These are phyloP conservation scores for Nitzschia sp. DNA, from an alignment of 108 stramenopile species.

Conservation along the genomic window DNA sequence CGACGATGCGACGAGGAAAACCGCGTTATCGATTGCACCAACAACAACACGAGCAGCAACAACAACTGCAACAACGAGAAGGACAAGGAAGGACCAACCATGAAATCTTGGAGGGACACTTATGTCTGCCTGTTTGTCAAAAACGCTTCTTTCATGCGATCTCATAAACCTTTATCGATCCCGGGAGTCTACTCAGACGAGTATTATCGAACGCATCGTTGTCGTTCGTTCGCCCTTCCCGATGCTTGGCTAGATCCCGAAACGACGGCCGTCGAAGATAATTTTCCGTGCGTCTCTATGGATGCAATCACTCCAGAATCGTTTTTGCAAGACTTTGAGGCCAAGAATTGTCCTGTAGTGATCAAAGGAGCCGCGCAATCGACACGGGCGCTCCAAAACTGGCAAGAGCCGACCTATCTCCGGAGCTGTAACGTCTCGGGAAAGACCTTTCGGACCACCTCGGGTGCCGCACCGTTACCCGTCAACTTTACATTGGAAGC, in stretches of 20 bases:
- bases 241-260: constrained; percentile 46
- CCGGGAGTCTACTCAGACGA: constrained; percentile 74
- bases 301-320: constrained; percentile 36
- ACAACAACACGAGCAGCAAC: background rate
- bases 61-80: no score
- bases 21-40: constrained; percentile 3
- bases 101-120: constrained; percentile 59
- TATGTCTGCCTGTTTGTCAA: constrained; percentile 36
- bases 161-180: constrained; percentile 65
- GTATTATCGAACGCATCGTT: constrained; percentile 78
- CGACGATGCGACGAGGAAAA: constrained; percentile 34
- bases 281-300: constrained; percentile 19
- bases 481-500: constrained; percentile 67
- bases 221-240: constrained; percentile 77
- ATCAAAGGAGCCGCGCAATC: constrained; percentile 57
- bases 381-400: constrained; percentile 55
- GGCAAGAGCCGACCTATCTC: constrained; percentile 50
- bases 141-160: background rate
- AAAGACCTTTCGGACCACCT: constrained; percentile 70
- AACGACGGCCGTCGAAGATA: constrained; percentile 6
- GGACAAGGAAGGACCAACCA: background rate
- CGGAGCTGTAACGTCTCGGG: constrained; percentile 3
- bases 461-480: constrained; percentile 75
- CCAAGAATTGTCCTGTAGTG: constrained; percentile 64
- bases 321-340: constrained; percentile 67